Percentiles rank a stretch among this genome's conserved stretches.
These are phyloP conservation scores for Mycena belliarum DNA, from an alignment of 768 basidiomycete species.

Conservation along the genomic window DNA sequence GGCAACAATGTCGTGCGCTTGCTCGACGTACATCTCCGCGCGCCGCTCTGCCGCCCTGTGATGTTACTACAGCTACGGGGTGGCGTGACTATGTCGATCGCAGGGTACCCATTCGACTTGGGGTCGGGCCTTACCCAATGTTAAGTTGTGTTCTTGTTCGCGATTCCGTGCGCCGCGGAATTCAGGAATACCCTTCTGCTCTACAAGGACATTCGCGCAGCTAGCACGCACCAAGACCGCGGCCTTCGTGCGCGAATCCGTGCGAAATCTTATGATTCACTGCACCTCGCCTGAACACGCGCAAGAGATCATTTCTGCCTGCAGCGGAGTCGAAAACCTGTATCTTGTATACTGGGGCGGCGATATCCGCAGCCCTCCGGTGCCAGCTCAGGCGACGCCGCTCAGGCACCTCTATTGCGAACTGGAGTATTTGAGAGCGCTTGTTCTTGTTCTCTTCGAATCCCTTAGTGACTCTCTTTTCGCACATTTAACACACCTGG, in stretches of 20 bases:
- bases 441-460: background rate
- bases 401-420: background rate
- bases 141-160: too few relatives aligned
- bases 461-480: background rate
- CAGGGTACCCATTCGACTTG: too few relatives aligned
- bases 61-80: too few relatives aligned
- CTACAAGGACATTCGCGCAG: background rate
- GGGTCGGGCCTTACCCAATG: too few relatives aligned
- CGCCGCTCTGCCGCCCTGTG: too few relatives aligned
- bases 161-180: too few relatives aligned
- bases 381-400: background rate
- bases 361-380: too few relatives aligned
- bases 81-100: too few relatives aligned
- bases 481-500: background rate
- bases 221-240: background rate
- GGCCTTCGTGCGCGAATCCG: background rate
- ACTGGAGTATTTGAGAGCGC: background rate
- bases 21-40: too few relatives aligned
- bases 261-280: background rate
- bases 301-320: background rate
- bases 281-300: background rate
- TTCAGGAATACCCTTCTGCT: too few relatives aligned
- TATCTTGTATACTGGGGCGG: background rate
- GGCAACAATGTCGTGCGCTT: too few relatives aligned
- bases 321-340: background rate